Conservation (phyloP, 768 basidiomycete genomes). For the Cantharellus cinnabarinus region DNA sequence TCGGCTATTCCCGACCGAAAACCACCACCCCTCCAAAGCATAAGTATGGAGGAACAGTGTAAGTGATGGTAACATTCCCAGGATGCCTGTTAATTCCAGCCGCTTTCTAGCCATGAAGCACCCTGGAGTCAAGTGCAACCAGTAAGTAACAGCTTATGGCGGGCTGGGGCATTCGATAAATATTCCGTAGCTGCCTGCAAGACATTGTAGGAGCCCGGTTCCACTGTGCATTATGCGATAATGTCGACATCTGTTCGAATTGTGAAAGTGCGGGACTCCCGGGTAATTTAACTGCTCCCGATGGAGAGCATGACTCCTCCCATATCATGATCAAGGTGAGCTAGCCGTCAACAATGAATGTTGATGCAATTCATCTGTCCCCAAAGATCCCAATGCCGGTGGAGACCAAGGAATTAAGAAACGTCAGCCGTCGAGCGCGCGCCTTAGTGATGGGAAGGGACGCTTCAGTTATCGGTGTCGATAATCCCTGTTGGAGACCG, state of each 20-base stretch:
- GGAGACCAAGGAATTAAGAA: slow-evolving; percentile 49
- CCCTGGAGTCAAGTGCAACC: slow-evolving; percentile 64
- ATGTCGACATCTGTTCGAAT: slow-evolving; percentile 68
- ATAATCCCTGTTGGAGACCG: background rate
- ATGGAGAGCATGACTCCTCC: slow-evolving; percentile 60
- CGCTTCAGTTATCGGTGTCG: slow-evolving; percentile 29
- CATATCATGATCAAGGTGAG: slow-evolving; percentile 88
- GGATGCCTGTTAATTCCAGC: background rate
- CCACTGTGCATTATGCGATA: slow-evolving; percentile 77
- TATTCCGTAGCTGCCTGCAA: slow-evolving; percentile 45
- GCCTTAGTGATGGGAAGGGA: slow-evolving; percentile 61
- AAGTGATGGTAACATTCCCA: slow-evolving; percentile 4
- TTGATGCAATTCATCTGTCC: background rate
- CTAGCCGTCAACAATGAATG: background rate
- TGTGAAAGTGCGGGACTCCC: slow-evolving; percentile 76
- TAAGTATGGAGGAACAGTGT: slow-evolving; percentile 3
- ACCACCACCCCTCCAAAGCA: background rate
- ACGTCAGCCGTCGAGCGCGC: slow-evolving; percentile 52
- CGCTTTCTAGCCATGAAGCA: slow-evolving; percentile 29
- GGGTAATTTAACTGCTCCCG: slow-evolving; percentile 55
- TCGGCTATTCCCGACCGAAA: slow-evolving; percentile 44
- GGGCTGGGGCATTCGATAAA: background rate
- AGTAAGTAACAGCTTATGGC: slow-evolving; percentile 30
- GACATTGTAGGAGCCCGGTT: slow-evolving; percentile 86
- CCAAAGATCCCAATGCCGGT: slow-evolving; percentile 74